These are phyloP conservation scores for Ambispora gerdemannii DNA, from an alignment of 192 early-diverging fungal genomes.

Conservation along the genomic window DNA sequence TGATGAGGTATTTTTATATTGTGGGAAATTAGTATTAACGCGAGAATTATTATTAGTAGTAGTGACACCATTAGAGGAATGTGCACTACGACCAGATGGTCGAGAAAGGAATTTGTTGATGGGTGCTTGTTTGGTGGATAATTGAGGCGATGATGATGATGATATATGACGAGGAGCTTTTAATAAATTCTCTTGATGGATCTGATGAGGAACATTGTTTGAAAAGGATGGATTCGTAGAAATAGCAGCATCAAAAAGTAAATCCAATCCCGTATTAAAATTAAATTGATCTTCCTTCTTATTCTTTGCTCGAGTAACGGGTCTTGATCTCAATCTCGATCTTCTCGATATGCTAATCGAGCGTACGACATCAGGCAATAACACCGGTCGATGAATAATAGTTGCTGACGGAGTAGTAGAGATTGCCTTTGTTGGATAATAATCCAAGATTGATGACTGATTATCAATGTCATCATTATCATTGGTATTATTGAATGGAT, in stretches of 20 bases:
- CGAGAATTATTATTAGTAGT: slow-evolving; percentile 4
- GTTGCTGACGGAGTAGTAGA: neutral
- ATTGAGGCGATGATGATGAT: too few species aligned
- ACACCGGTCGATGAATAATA: slow-evolving; percentile 22
- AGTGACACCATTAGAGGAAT: neutral
- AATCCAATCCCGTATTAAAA: neutral
- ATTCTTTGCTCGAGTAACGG: slow-evolving; percentile 22
- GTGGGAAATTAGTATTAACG: neutral
- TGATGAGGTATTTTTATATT: slow-evolving; percentile 6
- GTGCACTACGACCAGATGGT: neutral
- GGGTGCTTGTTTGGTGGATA: too few species aligned
- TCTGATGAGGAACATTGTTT: neutral
- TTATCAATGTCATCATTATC: neutral
- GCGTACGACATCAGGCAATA: slow-evolving; percentile 16
- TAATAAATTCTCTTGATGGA: neutral
- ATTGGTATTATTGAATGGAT: neutral
- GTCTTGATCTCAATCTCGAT: slow-evolving; percentile 14
- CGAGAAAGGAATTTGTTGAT: neutral
- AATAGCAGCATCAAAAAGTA: neutral
- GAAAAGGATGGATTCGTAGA: too few species aligned
- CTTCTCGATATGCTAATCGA: neutral
- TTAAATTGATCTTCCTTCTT: slow-evolving; percentile 13
- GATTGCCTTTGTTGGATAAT: neutral
- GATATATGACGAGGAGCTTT: neutral
- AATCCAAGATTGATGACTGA: neutral